Evolutionary conservation across 768 basidiomycete genomes (phyloP).

Genomic region (Artomyces pyxidatus): DNA sequence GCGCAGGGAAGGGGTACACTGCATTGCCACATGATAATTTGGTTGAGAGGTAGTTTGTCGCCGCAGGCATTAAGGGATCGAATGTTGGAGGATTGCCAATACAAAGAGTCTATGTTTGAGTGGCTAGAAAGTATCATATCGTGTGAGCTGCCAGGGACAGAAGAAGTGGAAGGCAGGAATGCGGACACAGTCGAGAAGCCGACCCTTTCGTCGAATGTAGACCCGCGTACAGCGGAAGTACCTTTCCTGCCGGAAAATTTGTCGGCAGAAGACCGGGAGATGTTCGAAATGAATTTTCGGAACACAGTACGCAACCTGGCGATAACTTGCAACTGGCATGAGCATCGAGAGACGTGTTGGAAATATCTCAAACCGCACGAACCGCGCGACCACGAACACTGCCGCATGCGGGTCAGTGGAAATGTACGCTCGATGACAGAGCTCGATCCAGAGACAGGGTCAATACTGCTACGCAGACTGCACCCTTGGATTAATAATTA

Average conservation of each 20-base stretch:
- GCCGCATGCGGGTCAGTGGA: conserved; percentile 15
- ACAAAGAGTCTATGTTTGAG: conserved; percentile 14
- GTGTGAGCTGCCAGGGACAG: not conserved
- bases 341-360: conserved; percentile 28
- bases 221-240: not conserved
- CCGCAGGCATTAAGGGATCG: not conserved
- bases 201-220: not conserved
- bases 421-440: conserved; percentile 1
- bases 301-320: conserved; percentile 12
- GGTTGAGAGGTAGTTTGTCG: conserved; percentile 23
- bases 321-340: conserved; percentile 25
- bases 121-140: conserved; percentile 20
- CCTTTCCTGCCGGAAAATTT: not conserved
- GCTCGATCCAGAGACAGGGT: conserved; percentile 26
- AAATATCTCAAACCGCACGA: conserved; percentile 27
- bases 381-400: conserved; percentile 22
- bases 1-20: conserved; percentile 22
- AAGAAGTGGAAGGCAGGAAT: not conserved
- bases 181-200: not conserved
- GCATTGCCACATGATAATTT: conserved; percentile 35
- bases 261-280: not conserved
- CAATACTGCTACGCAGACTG: conserved; percentile 23
- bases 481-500: conserved; percentile 38
- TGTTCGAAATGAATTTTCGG: not conserved
- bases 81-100: conserved; percentile 10